Percentiles rank a stretch among this genome's conserved stretches.
Evolutionary conservation across 257 asterid species (phyloP).

Genomic region (Craterostigma plantagineum): DNA sequence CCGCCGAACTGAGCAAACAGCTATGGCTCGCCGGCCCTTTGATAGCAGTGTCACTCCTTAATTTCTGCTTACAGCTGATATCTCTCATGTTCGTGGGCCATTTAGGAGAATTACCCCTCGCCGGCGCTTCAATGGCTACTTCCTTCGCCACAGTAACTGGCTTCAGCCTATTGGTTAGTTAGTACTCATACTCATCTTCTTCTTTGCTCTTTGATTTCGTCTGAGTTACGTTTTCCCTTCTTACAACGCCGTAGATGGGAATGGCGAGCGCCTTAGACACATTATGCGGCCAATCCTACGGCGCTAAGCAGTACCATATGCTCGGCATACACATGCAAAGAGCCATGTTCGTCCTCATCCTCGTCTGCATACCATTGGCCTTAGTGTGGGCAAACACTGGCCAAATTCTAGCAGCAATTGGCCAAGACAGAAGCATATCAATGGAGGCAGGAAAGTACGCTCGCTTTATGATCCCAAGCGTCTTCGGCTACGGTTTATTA

Average conservation of each 20-base stretch:
- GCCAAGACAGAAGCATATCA: constrained; percentile 61
- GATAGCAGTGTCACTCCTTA: constrained; percentile 34
- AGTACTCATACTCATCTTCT: too few species aligned
- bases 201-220: too few species aligned
- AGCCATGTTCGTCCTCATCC: constrained; percentile 42
- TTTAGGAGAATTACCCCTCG: constrained; percentile 48
- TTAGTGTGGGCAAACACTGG: constrained; percentile 55
- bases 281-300: constrained; percentile 64
- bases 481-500: constrained; percentile 44
- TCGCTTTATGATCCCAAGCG: constrained; percentile 43
- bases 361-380: constrained; percentile 52
- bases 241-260: too few species aligned
- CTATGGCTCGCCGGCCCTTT: constrained; percentile 76
- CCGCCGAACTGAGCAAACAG: constrained; percentile 51
- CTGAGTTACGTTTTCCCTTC: too few species aligned
- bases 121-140: constrained; percentile 79
- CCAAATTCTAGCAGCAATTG: constrained; percentile 34
- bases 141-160: constrained; percentile 88
- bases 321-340: constrained; percentile 75
- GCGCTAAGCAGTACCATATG: constrained; percentile 74
- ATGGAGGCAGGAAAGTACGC: constrained; percentile 57
- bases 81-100: constrained; percentile 85
- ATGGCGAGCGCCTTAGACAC: constrained; percentile 87
- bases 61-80: constrained; percentile 46
- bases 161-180: constrained; percentile 47